Conservation (phyloP, 2,329 filamentous ascomycete genomes). For the Penicillium sp. region DNA sequence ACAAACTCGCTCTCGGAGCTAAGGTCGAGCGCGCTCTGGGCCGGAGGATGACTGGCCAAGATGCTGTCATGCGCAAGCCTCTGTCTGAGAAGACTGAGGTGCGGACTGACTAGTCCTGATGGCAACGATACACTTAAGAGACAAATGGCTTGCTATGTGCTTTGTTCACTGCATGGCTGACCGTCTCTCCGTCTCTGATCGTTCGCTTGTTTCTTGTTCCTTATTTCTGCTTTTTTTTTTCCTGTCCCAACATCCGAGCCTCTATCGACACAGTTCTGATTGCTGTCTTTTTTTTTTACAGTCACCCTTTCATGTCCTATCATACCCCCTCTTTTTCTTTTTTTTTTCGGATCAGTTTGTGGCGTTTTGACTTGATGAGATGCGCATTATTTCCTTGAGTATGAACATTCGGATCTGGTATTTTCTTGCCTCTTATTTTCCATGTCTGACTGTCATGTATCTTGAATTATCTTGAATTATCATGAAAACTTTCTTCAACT, state of each 20-base stretch:
- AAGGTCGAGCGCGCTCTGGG: slow-evolving; percentile 87
- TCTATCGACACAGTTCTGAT: slow-evolving; percentile 10
- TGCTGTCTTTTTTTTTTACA: slow-evolving; percentile 10
- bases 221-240: slow-evolving; percentile 8
- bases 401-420: neutral
- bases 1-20: slow-evolving; percentile 82
- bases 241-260: slow-evolving; percentile 3
- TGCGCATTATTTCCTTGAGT: slow-evolving; percentile 3
- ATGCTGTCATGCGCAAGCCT: slow-evolving; percentile 73
- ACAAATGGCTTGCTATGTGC: neutral
- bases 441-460: slow-evolving; percentile 1
- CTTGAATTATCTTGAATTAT: slow-evolving; percentile 1
- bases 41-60: slow-evolving; percentile 82
- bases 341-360: slow-evolving; percentile 10
- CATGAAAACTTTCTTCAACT: neutral
- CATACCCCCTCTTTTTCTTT: slow-evolving; percentile 19
- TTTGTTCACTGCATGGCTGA: neutral
- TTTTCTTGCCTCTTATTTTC: slow-evolving; percentile 2
- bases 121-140: neutral
- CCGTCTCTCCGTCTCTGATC: slow-evolving; percentile 6
- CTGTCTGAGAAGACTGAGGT: slow-evolving; percentile 40
- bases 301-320: slow-evolving; percentile 20
- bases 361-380: slow-evolving; percentile 15
- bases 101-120: slow-evolving; percentile 21
- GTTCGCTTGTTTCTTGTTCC: slow-evolving; percentile 8